A percentile compares a stretch with the other conserved stretches of the same genome.
phyloP scores from a whole-genome alignment of 176 grass and related monocot genomes.

The Echinochloa phyllopogon region DNA sequence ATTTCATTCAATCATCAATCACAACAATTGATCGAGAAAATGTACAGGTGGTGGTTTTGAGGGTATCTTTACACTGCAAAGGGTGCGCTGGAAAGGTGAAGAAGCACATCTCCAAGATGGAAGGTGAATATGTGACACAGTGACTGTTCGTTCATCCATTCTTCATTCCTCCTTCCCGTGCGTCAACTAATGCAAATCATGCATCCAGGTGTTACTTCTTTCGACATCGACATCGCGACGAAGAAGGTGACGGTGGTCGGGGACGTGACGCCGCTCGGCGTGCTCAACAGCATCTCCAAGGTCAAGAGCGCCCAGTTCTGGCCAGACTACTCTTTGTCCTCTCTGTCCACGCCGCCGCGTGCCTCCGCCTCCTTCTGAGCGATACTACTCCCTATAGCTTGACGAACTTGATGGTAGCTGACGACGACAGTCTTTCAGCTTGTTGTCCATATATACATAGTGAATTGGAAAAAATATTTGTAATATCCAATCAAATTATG shows the following conservation, averaged over 20 bases:
- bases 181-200: background rate
- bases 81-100: conserved; percentile 83
- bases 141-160: background rate
- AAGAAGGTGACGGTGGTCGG: conserved; percentile 95
- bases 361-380: conserved; percentile 55
- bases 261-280: conserved; percentile 80
- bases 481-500: background rate
- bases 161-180: background rate
- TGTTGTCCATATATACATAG: background rate
- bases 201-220: conserved; percentile 68
- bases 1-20: background rate
- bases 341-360: conserved; percentile 31
- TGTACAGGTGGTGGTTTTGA: conserved; percentile 60
- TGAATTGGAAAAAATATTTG: conserved; percentile 14
- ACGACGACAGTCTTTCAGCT: background rate
- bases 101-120: conserved; percentile 94
- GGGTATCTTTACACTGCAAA: conserved; percentile 91
- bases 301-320: conserved; percentile 90
- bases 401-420: background rate
- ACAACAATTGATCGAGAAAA: too few species aligned
- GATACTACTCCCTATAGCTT: background rate
- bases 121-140: conserved; percentile 33
- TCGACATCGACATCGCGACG: conserved; percentile 75
- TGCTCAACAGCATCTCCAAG: conserved; percentile 88
- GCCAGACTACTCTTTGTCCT: background rate